Evolutionary conservation across 352 stramenopile genomes (phyloP).

Genomic region (Phytophthora fragariae): DNA sequence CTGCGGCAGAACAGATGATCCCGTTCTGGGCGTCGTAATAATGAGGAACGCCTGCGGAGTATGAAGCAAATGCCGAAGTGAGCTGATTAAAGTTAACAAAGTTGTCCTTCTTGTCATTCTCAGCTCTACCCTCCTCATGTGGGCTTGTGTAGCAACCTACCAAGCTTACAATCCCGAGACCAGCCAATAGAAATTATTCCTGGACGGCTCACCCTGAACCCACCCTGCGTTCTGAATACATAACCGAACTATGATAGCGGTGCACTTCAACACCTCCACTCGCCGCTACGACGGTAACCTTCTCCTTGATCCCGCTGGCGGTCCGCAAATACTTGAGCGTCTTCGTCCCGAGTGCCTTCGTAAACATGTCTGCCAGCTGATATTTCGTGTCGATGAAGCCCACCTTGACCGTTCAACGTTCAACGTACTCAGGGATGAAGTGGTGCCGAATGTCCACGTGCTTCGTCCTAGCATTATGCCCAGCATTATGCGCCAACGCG

Average conservation of each 20-base stretch:
- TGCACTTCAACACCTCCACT: slow-evolving; percentile 19
- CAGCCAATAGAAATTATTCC: too few relatives aligned
- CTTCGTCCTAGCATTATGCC: slow-evolving; percentile 7
- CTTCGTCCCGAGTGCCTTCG: slow-evolving; percentile 16
- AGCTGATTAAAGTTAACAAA: too few relatives aligned
- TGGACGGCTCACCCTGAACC: too few relatives aligned
- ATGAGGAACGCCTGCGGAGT: too few relatives aligned
- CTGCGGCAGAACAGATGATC: too few relatives aligned
- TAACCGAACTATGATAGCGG: not conserved
- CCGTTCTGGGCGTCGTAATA: too few relatives aligned
- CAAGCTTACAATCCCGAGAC: too few relatives aligned
- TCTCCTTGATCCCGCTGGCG: slow-evolving; percentile 1
- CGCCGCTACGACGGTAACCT: slow-evolving; percentile 3
- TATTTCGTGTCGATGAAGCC: slow-evolving; percentile 7
- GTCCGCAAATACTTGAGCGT: slow-evolving; percentile 10
- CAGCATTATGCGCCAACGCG: slow-evolving; percentile 6
- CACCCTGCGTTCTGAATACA: slow-evolving; percentile 6
- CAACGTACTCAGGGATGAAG: slow-evolving; percentile 15
- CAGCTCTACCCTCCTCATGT: too few relatives aligned
- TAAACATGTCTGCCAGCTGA: slow-evolving; percentile 10
- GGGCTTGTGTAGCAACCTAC: too few relatives aligned
- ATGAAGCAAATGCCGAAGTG: too few relatives aligned
- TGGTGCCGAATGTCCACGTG: slow-evolving; percentile 16
- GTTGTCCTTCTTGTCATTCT: too few relatives aligned
- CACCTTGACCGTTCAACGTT: slow-evolving; percentile 10